Conservation (phyloP, 2,329 filamentous ascomycete species). For the Metarhizium brunneum region DNA sequence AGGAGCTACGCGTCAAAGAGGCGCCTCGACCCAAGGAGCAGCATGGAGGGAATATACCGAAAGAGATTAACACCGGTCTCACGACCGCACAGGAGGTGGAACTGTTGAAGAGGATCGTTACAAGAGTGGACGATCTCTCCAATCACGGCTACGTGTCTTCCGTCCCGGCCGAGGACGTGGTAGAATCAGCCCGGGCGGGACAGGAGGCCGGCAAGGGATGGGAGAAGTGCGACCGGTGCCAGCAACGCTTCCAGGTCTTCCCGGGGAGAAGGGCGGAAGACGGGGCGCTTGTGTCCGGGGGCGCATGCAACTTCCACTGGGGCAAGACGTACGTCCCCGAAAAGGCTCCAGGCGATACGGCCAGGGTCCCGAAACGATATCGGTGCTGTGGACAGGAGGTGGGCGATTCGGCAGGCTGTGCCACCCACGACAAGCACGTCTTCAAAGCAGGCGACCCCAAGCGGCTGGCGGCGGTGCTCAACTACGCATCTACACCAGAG, state of each 20-base stretch:
- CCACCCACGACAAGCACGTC: constrained; percentile 63
- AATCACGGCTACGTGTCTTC: constrained; percentile 65
- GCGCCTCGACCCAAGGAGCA: neutral
- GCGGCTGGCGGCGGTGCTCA: constrained; percentile 66
- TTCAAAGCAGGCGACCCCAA: constrained; percentile 75
- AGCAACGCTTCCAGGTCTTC: constrained; percentile 82
- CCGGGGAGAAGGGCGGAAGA: constrained; percentile 74
- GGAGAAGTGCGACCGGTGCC: constrained; percentile 85
- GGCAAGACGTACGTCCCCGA: constrained; percentile 57
- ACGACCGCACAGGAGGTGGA: constrained; percentile 56
- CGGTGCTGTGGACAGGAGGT: constrained; percentile 70
- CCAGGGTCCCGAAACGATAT: constrained; percentile 52
- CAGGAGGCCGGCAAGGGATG: constrained; percentile 62
- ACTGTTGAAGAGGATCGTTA: constrained; percentile 53
- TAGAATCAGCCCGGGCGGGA: constrained; percentile 56
- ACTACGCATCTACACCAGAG: constrained; percentile 69
- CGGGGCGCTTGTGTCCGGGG: constrained; percentile 64
- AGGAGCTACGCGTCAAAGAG: constrained; percentile 42
- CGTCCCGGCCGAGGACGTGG: constrained; percentile 55
- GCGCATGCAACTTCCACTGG: constrained; percentile 72
- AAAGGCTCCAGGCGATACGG: constrained; percentile 45
- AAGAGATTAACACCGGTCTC: constrained; percentile 60
- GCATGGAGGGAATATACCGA: constrained; percentile 27
- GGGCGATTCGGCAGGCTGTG: constrained; percentile 69
- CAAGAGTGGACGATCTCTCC: constrained; percentile 54